Evolutionary conservation across 1,284 basidiomycete genomes (phyloP), one percentile per base, ranked within the genome.

Genomic region (Irpex sp.): DNA sequence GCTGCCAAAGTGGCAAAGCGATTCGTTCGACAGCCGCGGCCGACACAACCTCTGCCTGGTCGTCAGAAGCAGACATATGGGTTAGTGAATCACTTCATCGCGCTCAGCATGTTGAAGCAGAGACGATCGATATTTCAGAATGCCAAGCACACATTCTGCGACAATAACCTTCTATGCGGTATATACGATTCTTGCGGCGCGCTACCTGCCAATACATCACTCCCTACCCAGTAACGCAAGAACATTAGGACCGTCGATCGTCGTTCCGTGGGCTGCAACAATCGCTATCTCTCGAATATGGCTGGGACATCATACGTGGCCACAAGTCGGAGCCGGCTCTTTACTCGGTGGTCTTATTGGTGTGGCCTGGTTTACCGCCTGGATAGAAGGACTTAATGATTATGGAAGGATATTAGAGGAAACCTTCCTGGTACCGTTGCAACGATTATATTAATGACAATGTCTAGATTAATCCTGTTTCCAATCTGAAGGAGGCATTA

Each of bases 111-210:
- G 14, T 7, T n/a, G 7, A 10, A 33, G n/a, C 14, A 56, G 2
- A 28, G 42, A 49, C 37, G 12, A 18, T 7, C 54, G 58, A 61
- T 65, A 53, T 19, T 10, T 52, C 69, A 92, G 91, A 3, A 94
- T 95, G 92, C 93, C 93, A 3, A 92, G 89, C 58, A 95, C 93
- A 2, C 93, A 96, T 72, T 90, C 91, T 4, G 89, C 91, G 3
- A 79, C 82, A 1, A 88, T 92, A 65, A 80, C 82, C 0, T 94
- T 84, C 74, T 91, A 85, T 71, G 84, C 84, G 16, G 77, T 81
- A 5, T 94, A 89, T 69, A 81, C 90, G 47, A 68, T 81, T 19
- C 78, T 93, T 9, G 82, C 86, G 7, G 83, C 81, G 67, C 35
- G 75, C 48, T 76, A 78, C 71, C 76, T 88, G 51, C 82, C 86